These are phyloP conservation scores for Colletotrichum magnum DNA, from an alignment of 2,329 filamentous ascomycete genomes.

Conservation along the genomic window DNA sequence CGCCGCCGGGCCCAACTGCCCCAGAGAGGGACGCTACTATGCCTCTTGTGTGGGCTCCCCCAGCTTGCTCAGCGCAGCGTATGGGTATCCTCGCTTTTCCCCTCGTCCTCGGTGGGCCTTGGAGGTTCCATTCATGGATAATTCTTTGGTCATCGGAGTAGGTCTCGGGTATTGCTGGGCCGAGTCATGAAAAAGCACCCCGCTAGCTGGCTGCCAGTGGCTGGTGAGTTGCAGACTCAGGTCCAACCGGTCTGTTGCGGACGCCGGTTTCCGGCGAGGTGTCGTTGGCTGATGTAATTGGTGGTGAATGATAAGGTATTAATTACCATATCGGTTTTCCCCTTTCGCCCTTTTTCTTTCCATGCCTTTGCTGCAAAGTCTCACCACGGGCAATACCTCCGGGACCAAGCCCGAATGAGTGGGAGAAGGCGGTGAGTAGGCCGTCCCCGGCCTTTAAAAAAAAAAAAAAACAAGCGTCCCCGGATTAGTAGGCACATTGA, in stretches of 20 bases:
- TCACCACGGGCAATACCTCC: constrained; percentile 29
- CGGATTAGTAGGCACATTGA: no score
- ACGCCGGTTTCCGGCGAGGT: constrained; percentile 11
- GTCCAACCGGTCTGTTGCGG: neutral
- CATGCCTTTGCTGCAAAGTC: neutral
- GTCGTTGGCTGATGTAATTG: constrained; percentile 1
- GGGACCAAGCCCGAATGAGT: constrained; percentile 27
- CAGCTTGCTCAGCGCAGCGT: neutral
- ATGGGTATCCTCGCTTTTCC: constrained; percentile 15
- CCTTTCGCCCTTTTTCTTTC: no score
- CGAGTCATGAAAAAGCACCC: constrained; percentile 28
- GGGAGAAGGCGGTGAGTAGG: neutral
- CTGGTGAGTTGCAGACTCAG: neutral
- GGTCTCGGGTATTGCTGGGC: constrained; percentile 35
- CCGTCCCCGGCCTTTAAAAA: no score
- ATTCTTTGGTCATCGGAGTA: constrained; percentile 33
- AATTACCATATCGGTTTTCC: neutral
- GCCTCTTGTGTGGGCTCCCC: constrained; percentile 30
- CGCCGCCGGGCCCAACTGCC: constrained; percentile 15
- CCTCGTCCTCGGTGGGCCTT: constrained; percentile 21
- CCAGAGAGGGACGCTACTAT: constrained; percentile 4
- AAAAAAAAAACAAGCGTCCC: no score
- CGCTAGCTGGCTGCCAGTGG: neutral
- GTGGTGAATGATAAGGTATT: neutral
- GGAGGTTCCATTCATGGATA: constrained; percentile 35